phyloP scores from a whole-genome alignment of 768 basidiomycete species.

The Russula vinacea region DNA sequence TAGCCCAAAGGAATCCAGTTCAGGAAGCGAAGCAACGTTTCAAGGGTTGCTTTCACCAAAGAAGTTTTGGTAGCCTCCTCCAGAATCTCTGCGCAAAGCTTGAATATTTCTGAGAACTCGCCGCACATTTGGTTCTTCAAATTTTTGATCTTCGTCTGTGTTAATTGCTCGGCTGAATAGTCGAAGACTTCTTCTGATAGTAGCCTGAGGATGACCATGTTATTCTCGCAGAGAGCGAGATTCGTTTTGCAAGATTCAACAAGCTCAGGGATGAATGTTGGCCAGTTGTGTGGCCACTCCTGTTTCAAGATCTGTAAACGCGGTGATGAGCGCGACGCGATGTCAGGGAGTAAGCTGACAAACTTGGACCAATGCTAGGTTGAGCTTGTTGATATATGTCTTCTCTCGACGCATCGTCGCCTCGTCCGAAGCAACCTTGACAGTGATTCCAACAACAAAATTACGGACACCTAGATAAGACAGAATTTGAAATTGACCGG shows the following conservation, averaged over 20 bases:
- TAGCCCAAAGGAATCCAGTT: slow-evolving; percentile 99
- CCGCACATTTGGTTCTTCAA: slow-evolving; percentile 98
- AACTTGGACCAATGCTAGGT: slow-evolving; percentile 92
- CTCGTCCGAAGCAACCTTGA: slow-evolving; percentile 93
- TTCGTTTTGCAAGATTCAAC: slow-evolving; percentile 97
- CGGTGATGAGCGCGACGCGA: slow-evolving; percentile 9
- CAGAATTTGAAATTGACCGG: slow-evolving; percentile 24
- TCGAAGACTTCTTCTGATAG: slow-evolving; percentile 99
- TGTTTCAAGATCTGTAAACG: slow-evolving; percentile 88
- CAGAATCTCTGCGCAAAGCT: slow-evolving; percentile 92
- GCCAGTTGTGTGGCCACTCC: slow-evolving; percentile 99
- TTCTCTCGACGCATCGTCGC: slow-evolving; percentile 84
- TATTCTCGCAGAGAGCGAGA: slow-evolving; percentile 96
- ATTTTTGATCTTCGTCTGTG: slow-evolving; percentile 94
- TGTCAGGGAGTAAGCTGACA: slow-evolving; percentile 29
- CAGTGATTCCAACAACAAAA: slow-evolving; percentile 90
- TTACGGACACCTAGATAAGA: slow-evolving; percentile 77
- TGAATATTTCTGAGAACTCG: slow-evolving; percentile 97
- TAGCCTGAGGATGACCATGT: slow-evolving; percentile 96
- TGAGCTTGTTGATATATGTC: slow-evolving; percentile 93
- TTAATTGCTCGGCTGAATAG: slow-evolving; percentile 98
- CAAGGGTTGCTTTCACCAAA: slow-evolving; percentile 89
- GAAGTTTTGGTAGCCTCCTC: slow-evolving; percentile 97
- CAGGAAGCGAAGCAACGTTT: slow-evolving; percentile 91
- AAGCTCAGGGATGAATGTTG: slow-evolving; percentile 93